Evolutionary conservation across 805 yeast species (phyloP), one percentile per base, ranked within the genome.

Genomic region (Teunomyces panamensis): DNA sequence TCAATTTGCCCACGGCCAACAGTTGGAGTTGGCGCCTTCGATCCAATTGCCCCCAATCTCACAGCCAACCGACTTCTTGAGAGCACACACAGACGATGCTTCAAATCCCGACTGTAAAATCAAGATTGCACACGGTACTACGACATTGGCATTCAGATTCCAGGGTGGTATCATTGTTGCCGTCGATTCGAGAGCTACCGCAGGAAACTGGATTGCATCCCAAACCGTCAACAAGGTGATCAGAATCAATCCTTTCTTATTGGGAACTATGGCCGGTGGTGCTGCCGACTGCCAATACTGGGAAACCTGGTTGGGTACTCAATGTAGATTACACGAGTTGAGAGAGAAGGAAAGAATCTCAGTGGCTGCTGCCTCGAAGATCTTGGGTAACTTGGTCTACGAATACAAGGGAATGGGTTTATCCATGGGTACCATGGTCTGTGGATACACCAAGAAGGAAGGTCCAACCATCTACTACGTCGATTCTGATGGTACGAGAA

Each of bases 221-320:
- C 97, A 91, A 67, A 90, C 97, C 2, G 99, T 94, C 54, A 92
- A 92, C 71, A 94, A 94, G 70, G 99, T 94, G 47, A 90, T 94
- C 60, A 92, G 92, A 69, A 94, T 94, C 71, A 94, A 94, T 69
- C 97, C 97, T 46, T 87, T 88, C 67, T 72, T 94, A 54, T 78
- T 94, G 59, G 99, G 99, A 55, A 94, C 99, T 16, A 84, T 94
- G 97, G 99, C 99, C 30, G 99, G 99, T 72, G 98, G 98, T 75
- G 99, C 99, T 43, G 98, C 98, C 29, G 99, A 94, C 72, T 94
- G 99, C 77, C 99, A 94, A 69, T 94, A 78, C 71, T 94, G 99
- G 99, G 98, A 94, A 73, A 89, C 97, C 32, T 94, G 98, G 98
- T 79, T 94, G 51, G 99, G 99, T 53, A 76, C 96, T 13, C 97